Evolutionary conservation across 352 stramenopile genomes (phyloP).

Genomic region (Phytopythium aichiense): DNA sequence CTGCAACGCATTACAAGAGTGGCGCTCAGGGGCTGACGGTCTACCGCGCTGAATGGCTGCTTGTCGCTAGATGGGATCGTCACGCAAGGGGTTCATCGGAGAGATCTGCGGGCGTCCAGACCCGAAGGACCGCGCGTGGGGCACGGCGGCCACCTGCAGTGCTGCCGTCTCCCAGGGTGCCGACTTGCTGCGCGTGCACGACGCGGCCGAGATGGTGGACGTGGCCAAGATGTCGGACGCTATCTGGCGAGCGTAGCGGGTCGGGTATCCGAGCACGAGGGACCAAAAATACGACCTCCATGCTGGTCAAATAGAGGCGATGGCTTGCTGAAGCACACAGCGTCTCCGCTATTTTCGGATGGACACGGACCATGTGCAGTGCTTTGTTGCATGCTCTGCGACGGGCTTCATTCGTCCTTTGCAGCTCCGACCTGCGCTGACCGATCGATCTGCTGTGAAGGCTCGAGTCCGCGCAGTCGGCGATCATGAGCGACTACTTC

Average conservation of each 20-base stretch:
- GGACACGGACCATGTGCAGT: not conserved
- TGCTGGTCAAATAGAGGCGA: not conserved
- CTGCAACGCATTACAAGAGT: not conserved
- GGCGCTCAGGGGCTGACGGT: not conserved
- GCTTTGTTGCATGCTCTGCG: not conserved
- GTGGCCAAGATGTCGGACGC: conserved; percentile 89
- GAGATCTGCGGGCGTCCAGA: conserved; percentile 85
- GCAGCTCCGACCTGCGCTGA: not conserved
- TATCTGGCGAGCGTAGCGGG: conserved; percentile 63
- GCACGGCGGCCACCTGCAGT: conserved; percentile 91
- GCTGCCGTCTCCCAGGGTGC: conserved; percentile 68
- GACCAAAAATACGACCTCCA: not conserved
- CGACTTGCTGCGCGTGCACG: conserved; percentile 95
- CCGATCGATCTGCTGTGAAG: not conserved
- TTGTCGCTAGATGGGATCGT: conserved; percentile 80
- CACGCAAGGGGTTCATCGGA: conserved; percentile 97
- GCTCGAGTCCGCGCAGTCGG: not conserved
- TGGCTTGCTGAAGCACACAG: not conserved
- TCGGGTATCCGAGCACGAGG: not conserved
- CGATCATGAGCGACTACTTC: conserved; percentile 22
- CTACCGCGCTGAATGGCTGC: not conserved
- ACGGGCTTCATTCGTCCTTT: not conserved
- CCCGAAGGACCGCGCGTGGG: conserved; percentile 89
- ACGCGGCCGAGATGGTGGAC: conserved; percentile 90
- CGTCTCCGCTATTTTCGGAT: not conserved